Percentiles rank a stretch among this genome's conserved stretches.
phyloP scores from a whole-genome alignment of 2,329 filamentous ascomycete species.

The Helminthosporium solani region DNA sequence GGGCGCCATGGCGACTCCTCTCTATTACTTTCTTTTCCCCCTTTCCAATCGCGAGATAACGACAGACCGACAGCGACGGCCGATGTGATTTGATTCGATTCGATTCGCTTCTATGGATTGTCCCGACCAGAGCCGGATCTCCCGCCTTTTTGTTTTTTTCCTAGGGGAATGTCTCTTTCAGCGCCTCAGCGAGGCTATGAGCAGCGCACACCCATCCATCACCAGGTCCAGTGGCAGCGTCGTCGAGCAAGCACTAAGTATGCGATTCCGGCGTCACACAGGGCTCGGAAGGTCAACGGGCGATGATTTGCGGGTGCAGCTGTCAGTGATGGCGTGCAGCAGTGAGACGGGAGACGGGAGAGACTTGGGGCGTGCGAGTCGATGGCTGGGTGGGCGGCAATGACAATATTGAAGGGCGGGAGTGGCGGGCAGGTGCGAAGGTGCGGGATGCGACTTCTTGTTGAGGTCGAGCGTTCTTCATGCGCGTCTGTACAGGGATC shows the following conservation, averaged over 20 bases:
- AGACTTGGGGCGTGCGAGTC: too few relatives aligned
- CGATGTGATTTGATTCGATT: not conserved
- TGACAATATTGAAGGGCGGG: not conserved
- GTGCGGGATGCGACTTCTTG: not conserved
- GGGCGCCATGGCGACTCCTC: constrained; percentile 38
- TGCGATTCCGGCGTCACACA: constrained; percentile 26
- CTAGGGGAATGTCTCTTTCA: not conserved
- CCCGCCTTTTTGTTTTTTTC: not conserved
- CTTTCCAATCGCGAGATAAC: too few relatives aligned
- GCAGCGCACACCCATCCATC: constrained; percentile 31
- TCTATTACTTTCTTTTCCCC: too few relatives aligned
- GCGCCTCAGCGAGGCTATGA: constrained; percentile 31
- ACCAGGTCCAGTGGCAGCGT: constrained; percentile 10
- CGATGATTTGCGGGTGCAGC: constrained; percentile 8
- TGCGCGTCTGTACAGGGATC: constrained; percentile 13
- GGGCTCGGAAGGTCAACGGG: constrained; percentile 14
- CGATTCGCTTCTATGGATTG: not conserved
- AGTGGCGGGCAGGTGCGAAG: not conserved
- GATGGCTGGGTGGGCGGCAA: not conserved
- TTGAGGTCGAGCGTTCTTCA: constrained; percentile 3
- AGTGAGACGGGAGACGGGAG: constrained; percentile 4
- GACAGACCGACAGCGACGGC: too few relatives aligned
- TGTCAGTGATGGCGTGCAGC: constrained; percentile 8
- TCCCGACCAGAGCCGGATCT: too few relatives aligned
- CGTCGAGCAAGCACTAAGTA: not conserved